Percentiles rank a stretch among this genome's conserved stretches.
These are phyloP conservation scores for Geranomyces michiganensis DNA, from an alignment of 192 early-diverging fungal species.

Conservation along the genomic window DNA sequence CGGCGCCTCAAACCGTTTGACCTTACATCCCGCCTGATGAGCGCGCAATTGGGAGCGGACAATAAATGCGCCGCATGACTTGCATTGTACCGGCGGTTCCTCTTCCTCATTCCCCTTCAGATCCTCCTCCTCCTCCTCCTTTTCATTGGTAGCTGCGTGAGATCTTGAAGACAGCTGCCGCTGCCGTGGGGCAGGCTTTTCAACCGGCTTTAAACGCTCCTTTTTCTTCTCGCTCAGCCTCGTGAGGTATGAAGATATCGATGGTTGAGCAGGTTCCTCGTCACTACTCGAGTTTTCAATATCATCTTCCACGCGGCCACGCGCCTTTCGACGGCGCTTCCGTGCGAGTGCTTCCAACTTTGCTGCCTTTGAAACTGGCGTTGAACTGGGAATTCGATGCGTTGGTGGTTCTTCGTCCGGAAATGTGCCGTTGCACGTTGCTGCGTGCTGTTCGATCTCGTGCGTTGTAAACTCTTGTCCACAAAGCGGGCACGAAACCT, in stretches of 20 bases:
- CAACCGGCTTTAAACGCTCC: neutral
- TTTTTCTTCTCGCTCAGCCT: neutral
- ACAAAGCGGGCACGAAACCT: constrained; percentile 3
- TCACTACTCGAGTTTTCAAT: neutral
- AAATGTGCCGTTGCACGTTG: neutral
- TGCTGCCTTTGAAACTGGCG: neutral
- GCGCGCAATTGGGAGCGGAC: too few relatives aligned
- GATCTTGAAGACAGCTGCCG: too few relatives aligned
- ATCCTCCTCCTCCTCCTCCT: too few relatives aligned
- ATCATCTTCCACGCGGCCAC: neutral
- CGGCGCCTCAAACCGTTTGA: too few relatives aligned
- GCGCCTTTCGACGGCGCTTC: neutral
- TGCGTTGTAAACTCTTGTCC: neutral
- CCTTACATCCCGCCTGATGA: too few relatives aligned
- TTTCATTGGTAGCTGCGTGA: too few relatives aligned
- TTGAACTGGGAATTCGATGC: too few relatives aligned
- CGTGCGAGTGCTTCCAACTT: neutral
- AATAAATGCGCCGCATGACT: too few relatives aligned
- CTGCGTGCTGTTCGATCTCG: neutral
- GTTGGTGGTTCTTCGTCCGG: neutral
- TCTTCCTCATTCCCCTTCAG: too few relatives aligned
- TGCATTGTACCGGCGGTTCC: too few relatives aligned
- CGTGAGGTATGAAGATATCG: neutral
- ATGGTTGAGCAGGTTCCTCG: neutral
- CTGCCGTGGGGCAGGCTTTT: too few relatives aligned